A percentile compares a stretch with the other conserved stretches of the same genome.
phyloP scores from a whole-genome alignment of 345 rosid species.

The Orychophragmus violaceus region DNA sequence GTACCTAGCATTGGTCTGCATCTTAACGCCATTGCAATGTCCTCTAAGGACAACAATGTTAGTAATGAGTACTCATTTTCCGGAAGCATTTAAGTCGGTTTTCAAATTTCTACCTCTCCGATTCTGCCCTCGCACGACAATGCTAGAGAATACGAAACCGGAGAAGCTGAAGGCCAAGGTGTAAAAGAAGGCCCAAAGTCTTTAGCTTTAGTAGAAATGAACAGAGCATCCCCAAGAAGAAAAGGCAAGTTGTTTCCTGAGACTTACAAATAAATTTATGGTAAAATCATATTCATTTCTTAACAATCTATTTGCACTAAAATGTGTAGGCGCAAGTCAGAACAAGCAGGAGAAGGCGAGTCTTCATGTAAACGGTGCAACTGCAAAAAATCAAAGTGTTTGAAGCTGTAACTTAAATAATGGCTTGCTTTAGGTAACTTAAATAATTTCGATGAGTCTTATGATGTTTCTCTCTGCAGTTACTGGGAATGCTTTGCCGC shows the following conservation, averaged over 20 bases:
- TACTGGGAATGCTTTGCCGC: conserved; percentile 99
- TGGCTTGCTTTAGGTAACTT: not conserved
- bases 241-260: conserved; percentile 37
- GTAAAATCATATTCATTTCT: not conserved
- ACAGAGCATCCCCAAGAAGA: conserved; percentile 62
- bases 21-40: conserved; percentile 65
- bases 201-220: conserved; percentile 33
- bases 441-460: not conserved
- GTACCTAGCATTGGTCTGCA: conserved; percentile 92
- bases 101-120: conserved; percentile 33
- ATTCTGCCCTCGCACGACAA: conserved; percentile 24
- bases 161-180: not conserved
- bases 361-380: conserved; percentile 81
- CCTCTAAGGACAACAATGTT: conserved; percentile 35
- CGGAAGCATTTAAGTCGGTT: conserved; percentile 27
- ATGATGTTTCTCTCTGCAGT: too few relatives aligned
- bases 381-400: conserved; percentile 90
- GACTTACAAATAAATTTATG: not conserved
- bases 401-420: conserved; percentile 79
- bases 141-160: conserved; percentile 44
- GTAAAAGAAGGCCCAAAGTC: conserved; percentile 34
- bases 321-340: conserved; percentile 55
- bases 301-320: not conserved
- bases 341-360: conserved; percentile 51
- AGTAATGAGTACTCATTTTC: conserved; percentile 38